phyloP scores from a whole-genome alignment of 2,329 filamentous ascomycete species.

The Colletotrichum musae region DNA sequence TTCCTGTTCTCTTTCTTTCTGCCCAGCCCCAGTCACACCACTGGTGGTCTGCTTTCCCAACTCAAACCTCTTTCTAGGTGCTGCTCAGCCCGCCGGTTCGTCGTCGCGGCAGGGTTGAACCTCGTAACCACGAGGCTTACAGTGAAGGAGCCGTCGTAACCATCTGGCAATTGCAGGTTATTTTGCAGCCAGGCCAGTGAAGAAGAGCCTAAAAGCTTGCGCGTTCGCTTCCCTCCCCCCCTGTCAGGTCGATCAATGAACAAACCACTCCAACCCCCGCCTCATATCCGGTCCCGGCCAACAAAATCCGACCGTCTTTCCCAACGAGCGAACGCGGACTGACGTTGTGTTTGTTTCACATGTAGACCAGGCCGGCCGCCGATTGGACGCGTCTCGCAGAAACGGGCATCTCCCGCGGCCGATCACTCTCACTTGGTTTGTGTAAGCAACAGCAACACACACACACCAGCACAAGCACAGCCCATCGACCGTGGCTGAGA shows the following conservation, averaged over 20 bases:
- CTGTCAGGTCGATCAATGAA: background rate
- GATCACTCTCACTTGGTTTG: slow-evolving; percentile 13
- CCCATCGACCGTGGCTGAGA: slow-evolving; percentile 40
- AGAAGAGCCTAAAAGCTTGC: slow-evolving; percentile 8
- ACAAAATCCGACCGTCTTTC: background rate
- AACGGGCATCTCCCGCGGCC: slow-evolving; percentile 20
- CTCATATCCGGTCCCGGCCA: no score
- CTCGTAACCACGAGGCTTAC: slow-evolving; percentile 6
- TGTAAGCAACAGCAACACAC: background rate
- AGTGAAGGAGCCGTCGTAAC: background rate
- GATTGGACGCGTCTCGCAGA: slow-evolving; percentile 3
- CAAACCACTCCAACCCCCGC: background rate
- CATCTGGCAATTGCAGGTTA: background rate
- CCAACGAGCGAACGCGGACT: slow-evolving; percentile 3
- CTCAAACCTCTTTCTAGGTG: slow-evolving; percentile 8
- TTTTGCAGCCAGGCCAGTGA: background rate
- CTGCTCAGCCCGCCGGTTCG: background rate
- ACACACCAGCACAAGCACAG: slow-evolving; percentile 13
- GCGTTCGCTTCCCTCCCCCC: background rate
- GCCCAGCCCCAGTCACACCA: slow-evolving; percentile 27
- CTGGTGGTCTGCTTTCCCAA: background rate
- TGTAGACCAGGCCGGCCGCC: background rate
- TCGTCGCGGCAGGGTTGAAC: background rate
- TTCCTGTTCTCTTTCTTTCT: slow-evolving; percentile 7
- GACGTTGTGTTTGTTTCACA: slow-evolving; percentile 13